Evolutionary conservation across 1,284 basidiomycete genomes (phyloP).

Genomic region (Hymenochaete sp.): DNA sequence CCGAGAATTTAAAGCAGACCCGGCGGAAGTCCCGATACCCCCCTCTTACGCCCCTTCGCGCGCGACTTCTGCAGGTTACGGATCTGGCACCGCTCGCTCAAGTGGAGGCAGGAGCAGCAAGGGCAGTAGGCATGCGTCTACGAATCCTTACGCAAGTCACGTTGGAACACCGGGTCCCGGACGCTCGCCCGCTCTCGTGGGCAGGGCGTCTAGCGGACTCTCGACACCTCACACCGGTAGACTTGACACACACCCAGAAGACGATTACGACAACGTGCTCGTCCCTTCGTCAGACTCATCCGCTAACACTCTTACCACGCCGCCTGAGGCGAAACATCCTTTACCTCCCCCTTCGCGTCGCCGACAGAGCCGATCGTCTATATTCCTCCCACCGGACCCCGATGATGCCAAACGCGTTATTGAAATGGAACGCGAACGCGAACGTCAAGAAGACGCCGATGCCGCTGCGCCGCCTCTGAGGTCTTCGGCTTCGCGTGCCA

Average conservation of each 20-base stretch:
- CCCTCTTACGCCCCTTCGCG: slow-evolving; percentile 12
- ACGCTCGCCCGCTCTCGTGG: neutral
- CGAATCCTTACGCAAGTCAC: neutral
- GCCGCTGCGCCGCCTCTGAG: neutral
- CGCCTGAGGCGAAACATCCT: neutral
- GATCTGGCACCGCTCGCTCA: slow-evolving; percentile 3
- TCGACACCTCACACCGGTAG: slow-evolving; percentile 11
- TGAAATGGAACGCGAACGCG: slow-evolving; percentile 38
- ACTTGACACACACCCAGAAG: slow-evolving; percentile 9
- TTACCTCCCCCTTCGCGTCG: slow-evolving; percentile 2
- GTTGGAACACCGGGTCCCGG: slow-evolving; percentile 1
- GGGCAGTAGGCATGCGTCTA: neutral
- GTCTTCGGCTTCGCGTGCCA: slow-evolving; percentile 24
- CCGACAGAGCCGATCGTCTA: slow-evolving; percentile 3
- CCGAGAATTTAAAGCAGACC: slow-evolving; percentile 12
- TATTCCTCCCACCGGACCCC: slow-evolving; percentile 6
- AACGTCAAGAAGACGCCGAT: slow-evolving; percentile 4
- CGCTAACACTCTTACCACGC: slow-evolving; percentile 8
- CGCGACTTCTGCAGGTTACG: slow-evolving; percentile 5
- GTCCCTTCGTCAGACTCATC: slow-evolving; percentile 2
- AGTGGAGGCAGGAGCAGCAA: slow-evolving; percentile 1
- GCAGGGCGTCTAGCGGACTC: slow-evolving; percentile 12
- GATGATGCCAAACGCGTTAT: slow-evolving; percentile 30
- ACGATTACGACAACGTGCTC: slow-evolving; percentile 8
- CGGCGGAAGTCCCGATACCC: slow-evolving; percentile 9